Percentiles rank a stretch among this genome's conserved stretches.
phyloP scores from a whole-genome alignment of 2,329 filamentous ascomycete species.

The Botryosphaeria dothidea region DNA sequence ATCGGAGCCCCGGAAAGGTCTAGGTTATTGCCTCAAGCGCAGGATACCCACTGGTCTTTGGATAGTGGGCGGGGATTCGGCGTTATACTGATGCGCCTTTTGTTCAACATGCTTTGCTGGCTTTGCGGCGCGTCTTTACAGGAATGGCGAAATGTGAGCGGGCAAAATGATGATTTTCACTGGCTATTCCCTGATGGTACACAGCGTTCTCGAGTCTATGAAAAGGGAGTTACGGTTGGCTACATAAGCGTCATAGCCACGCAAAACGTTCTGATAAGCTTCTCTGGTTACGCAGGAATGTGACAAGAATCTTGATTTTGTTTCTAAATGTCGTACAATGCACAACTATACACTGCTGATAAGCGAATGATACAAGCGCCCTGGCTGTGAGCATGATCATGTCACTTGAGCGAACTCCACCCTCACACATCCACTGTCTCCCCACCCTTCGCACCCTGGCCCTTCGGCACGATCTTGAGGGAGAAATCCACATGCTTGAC shows the following conservation, averaged over 20 bases:
- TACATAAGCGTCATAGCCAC: not conserved
- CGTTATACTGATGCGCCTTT: not conserved
- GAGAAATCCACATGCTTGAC: slow-evolving; percentile 94
- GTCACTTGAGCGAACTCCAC: too few species aligned
- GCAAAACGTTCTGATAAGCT: not conserved
- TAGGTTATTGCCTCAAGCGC: not conserved
- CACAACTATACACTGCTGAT: not conserved
- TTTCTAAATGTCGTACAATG: not conserved
- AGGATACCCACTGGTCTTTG: slow-evolving; percentile 4
- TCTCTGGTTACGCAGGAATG: not conserved
- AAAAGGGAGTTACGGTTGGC: not conserved
- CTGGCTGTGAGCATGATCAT: not conserved
- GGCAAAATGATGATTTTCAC: not conserved
- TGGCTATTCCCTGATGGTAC: not conserved
- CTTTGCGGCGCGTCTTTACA: not conserved
- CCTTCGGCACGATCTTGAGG: slow-evolving; percentile 72
- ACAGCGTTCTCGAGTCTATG: not conserved
- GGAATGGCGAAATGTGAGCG: not conserved
- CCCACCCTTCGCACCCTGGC: slow-evolving; percentile 20
- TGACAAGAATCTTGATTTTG: not conserved
- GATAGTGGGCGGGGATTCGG: not conserved
- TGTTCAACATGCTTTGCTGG: not conserved
- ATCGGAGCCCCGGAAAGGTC: not conserved
- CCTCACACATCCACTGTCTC: slow-evolving; percentile 19
- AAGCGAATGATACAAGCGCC: not conserved